A percentile compares a stretch with the other conserved stretches of the same genome.
Evolutionary conservation across 1,284 basidiomycete genomes (phyloP).

Genomic region (Fomitopsis pinicola): DNA sequence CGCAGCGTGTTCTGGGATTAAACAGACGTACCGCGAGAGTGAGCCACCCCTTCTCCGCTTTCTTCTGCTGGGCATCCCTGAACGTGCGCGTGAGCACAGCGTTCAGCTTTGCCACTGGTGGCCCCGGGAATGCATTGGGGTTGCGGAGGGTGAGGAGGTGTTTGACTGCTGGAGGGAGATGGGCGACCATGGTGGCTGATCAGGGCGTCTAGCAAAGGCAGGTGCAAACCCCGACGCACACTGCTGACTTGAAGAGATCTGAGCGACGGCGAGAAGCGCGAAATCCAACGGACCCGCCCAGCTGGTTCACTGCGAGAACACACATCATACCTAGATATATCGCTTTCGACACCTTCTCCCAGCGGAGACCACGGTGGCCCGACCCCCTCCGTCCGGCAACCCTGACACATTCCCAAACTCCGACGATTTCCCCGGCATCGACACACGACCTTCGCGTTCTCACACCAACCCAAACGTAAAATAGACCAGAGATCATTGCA

Average conservation of each 20-base stretch:
- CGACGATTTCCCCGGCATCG: background rate
- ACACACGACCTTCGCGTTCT: background rate
- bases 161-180: conserved; percentile 55
- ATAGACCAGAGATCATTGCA: background rate
- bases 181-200: conserved; percentile 35
- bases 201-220: conserved; percentile 4
- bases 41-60: conserved; percentile 78
- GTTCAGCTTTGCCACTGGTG: conserved; percentile 49
- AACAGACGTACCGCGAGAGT: conserved; percentile 64
- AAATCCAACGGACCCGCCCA: background rate
- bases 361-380: background rate
- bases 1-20: background rate
- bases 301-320: background rate
- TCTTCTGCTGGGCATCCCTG: conserved; percentile 56
- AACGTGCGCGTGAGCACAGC: conserved; percentile 55
- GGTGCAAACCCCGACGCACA: background rate
- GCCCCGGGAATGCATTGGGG: conserved; percentile 58
- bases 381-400: background rate
- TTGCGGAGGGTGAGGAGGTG: conserved; percentile 68
- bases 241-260: background rate
- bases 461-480: background rate
- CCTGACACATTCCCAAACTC: background rate
- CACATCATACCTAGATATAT: conserved; percentile 1
- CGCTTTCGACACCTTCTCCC: background rate
- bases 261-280: background rate